Conservation (phyloP, 495 filamentous ascomycete genomes). For the Cetradonia linearis region DNA sequence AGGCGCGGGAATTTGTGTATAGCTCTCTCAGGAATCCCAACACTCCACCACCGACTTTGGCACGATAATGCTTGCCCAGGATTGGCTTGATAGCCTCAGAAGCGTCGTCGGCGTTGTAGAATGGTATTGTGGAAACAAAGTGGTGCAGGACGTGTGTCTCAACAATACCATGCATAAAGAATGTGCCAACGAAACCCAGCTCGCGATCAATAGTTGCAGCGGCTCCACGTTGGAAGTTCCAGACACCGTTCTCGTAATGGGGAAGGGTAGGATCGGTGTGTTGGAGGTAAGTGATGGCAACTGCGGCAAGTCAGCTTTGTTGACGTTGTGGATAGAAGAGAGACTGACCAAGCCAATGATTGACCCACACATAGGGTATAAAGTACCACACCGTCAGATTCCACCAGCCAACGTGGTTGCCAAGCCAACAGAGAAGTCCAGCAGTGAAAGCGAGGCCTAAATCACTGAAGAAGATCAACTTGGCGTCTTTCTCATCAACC, state of each 20-base stretch:
- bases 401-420: conserved; percentile 65
- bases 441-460: conserved; percentile 56
- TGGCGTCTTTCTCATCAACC: conserved; percentile 81
- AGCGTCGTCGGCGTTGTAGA: conserved; percentile 53
- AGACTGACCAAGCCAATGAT: conserved; percentile 71
- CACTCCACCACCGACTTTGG: conserved; percentile 41
- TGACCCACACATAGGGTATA: conserved; percentile 92
- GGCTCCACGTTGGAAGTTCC: conserved; percentile 50
- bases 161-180: conserved; percentile 48
- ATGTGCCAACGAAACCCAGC: conserved; percentile 49
- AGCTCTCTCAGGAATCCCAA: conserved; percentile 46
- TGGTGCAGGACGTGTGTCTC: conserved; percentile 54
- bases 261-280: conserved; percentile 51
- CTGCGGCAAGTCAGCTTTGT: conserved; percentile 37
- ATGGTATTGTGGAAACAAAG: conserved; percentile 52
- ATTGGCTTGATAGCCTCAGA: conserved; percentile 49
- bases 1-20: conserved; percentile 40
- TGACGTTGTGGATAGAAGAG: neutral
- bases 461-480: conserved; percentile 75
- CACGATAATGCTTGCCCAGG: conserved; percentile 48
- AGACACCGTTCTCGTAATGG: conserved; percentile 45
- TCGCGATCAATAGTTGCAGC: conserved; percentile 52
- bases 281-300: conserved; percentile 53
- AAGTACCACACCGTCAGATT: conserved; percentile 92
- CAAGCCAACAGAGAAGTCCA: conserved; percentile 47